A percentile compares a stretch with the other conserved stretches of the same genome.
Conservation (phyloP, 148 eudicot species). For the Heliosperma pusillum region DNA sequence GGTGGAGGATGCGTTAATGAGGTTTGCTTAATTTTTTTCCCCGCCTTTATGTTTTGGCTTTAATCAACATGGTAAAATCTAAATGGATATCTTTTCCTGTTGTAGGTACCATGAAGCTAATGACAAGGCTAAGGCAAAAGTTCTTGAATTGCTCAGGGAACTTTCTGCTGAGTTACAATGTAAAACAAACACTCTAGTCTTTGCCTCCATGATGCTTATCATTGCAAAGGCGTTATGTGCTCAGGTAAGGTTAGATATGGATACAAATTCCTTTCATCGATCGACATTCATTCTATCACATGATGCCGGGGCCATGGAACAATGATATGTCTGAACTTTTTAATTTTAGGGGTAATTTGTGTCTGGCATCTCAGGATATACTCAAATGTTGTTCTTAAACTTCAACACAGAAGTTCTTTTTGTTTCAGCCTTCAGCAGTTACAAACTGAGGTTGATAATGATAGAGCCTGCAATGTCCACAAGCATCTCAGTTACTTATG, state of each 20-base stretch:
- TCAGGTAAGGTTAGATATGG: slow-evolving; percentile 73
- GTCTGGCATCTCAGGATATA: too few species aligned
- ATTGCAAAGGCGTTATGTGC: slow-evolving; percentile 92
- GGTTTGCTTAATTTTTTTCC: slow-evolving; percentile 39
- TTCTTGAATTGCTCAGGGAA: slow-evolving; percentile 70
- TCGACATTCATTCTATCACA: background rate
- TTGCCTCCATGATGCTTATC: slow-evolving; percentile 87
- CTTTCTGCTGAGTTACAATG: slow-evolving; percentile 75
- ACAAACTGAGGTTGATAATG: too few species aligned
- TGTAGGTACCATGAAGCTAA: slow-evolving; percentile 87
- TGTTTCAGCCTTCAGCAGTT: too few species aligned
- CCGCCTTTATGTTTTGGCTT: background rate
- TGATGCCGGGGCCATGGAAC: background rate
- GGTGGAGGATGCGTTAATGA: slow-evolving; percentile 81
- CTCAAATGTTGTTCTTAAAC: too few species aligned
- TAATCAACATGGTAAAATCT: slow-evolving; percentile 9
- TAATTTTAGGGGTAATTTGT: too few species aligned
- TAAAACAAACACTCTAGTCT: slow-evolving; percentile 76
- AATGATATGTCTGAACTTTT: too few species aligned
- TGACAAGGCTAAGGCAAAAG: slow-evolving; percentile 67
- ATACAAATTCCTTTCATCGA: slow-evolving; percentile 13
- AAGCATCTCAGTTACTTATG: too few species aligned
- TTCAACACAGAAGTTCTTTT: too few species aligned
- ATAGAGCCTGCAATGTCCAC: too few species aligned
- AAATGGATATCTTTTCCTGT: slow-evolving; percentile 7